Evolutionary conservation across 2,329 filamentous ascomycete species (phyloP).

Genomic region (Fusarium duplospermum): DNA sequence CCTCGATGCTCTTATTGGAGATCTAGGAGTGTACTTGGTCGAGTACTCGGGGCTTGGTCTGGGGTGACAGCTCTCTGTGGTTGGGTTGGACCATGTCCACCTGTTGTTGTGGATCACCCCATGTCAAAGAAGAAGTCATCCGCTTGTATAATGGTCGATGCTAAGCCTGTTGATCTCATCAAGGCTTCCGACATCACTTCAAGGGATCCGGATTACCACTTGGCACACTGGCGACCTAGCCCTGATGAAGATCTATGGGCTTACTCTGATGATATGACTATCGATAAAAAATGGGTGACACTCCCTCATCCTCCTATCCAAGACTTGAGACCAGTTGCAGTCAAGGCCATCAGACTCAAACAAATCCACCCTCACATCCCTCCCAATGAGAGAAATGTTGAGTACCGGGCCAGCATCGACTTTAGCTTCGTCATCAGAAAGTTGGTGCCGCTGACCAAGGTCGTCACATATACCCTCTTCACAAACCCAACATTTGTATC

Average conservation of each 20-base stretch:
- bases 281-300: constrained; percentile 1
- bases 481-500: constrained; percentile 13
- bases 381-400: not conserved
- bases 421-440: constrained; percentile 13
- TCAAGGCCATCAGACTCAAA: constrained; percentile 4
- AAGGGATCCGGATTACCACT: not conserved
- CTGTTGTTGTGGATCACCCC: constrained; percentile 4
- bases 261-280: not conserved
- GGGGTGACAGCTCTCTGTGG: constrained; percentile 6
- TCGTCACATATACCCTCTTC: constrained; percentile 6
- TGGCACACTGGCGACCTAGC: not conserved
- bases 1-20: constrained; percentile 12
- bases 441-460: not conserved
- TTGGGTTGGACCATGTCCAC: constrained; percentile 20
- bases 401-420: constrained; percentile 13
- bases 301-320: constrained; percentile 1
- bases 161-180: not conserved
- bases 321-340: constrained; percentile 9
- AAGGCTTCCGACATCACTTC: not conserved
- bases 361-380: not conserved
- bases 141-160: not conserved
- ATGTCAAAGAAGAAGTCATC: constrained; percentile 4
- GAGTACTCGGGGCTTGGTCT: constrained; percentile 4
- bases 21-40: constrained; percentile 4
- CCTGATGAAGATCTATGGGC: not conserved